A percentile compares a stretch with the other conserved stretches of the same genome.
phyloP scores from a whole-genome alignment of 2,329 filamentous ascomycete species.

The Calonectria leucothoes region DNA sequence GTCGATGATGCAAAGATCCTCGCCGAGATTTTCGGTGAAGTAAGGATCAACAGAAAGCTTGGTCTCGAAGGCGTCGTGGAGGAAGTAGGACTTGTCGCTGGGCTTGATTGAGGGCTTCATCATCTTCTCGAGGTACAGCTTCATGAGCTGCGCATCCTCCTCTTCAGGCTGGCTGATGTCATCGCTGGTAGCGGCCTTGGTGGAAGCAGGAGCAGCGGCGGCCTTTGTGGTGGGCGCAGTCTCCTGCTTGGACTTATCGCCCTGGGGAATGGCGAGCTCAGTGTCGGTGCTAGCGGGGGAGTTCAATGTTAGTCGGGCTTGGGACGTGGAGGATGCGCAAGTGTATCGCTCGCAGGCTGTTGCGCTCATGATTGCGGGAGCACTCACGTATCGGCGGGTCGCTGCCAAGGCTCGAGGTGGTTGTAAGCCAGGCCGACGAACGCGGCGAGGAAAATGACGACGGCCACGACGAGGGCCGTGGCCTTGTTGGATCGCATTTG shows the following conservation, averaged over 20 bases:
- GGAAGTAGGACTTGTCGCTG: constrained; percentile 40
- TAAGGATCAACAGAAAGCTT: constrained; percentile 42
- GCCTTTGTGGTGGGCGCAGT: not conserved
- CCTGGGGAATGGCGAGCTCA: constrained; percentile 33
- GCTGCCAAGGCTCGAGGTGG: constrained; percentile 46
- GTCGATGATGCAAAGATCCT: constrained; percentile 58
- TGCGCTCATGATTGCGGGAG: not conserved
- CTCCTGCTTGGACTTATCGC: constrained; percentile 11
- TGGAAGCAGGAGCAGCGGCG: not conserved
- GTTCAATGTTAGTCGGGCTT: constrained; percentile 18
- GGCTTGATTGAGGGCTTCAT: constrained; percentile 45
- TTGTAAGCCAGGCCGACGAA: constrained; percentile 48
- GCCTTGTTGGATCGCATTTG: constrained; percentile 46
- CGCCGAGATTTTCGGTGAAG: constrained; percentile 49
- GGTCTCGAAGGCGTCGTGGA: constrained; percentile 48
- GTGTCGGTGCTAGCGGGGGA: constrained; percentile 33
- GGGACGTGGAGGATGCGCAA: not conserved
- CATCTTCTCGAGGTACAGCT: constrained; percentile 48
- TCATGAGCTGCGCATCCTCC: constrained; percentile 40
- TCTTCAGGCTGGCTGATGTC: not conserved
- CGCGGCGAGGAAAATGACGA: constrained; percentile 47
- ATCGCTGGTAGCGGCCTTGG: not conserved
- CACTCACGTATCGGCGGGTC: constrained; percentile 39
- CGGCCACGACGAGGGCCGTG: constrained; percentile 43
- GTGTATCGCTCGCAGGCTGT: too few relatives aligned